Evolutionary conservation across 495 filamentous ascomycete species (phyloP), one percentile per base, ranked within the genome.

Genomic region (Aspergillus bertholletiae): DNA sequence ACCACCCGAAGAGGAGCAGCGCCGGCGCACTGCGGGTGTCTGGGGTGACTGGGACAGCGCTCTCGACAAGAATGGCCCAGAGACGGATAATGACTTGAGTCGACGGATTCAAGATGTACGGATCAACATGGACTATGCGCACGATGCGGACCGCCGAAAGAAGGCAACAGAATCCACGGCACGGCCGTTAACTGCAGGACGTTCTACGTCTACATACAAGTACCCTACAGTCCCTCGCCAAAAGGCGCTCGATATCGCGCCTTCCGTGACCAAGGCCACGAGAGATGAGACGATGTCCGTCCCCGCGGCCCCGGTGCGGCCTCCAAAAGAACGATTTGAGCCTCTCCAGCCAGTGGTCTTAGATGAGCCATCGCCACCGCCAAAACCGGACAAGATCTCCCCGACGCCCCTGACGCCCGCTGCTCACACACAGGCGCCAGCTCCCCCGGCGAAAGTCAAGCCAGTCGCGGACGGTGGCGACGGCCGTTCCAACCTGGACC

Each of bases 11-110:
- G 83, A 82, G 49, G 80, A 83, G 55, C 75, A 77, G 47, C 70
- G 62, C 46, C 79, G 82, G 44, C 79, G 86, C 17, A 77, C 73
- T 5, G 84, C 81, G 2, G 84, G 86, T 0, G 66, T 84, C 23
- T 90, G 85, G 85, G 82, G 81, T 15, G 77, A 81, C 34, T 85
- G 82, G 82, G 74, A 78, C 56, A 70, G 63, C 48, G 62, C 68
- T 4, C 40, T 69, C 24, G 65, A 75, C 23, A 54, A 68, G 9
- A 63, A 74, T 22, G 60, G 46, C 3, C 64, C 53, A 53, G 32
- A 59, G 20, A 52, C 52, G 37, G 70, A 71, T 22, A 56, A 56
- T 50, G 75, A 79, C 46, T 49, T 82, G 57, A 80, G 77, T 35
- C 69, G 58, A 41, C 73, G 77, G 0, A 75, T 82, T 54, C 78